phyloP scores from a whole-genome alignment of 2,329 filamentous ascomycete genomes.

The Fusarium mangiferae region DNA sequence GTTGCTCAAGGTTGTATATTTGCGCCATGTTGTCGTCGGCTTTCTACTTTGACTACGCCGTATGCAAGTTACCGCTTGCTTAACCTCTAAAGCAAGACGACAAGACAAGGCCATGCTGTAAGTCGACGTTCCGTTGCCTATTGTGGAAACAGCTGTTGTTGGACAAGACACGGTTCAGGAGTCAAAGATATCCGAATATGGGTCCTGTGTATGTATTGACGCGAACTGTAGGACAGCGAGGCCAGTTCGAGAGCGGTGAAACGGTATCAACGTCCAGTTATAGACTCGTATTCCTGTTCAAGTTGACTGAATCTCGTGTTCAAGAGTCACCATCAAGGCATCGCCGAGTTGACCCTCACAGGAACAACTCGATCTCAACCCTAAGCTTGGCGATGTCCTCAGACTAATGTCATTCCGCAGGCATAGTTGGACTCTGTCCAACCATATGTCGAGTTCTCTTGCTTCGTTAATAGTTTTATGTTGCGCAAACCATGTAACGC shows the following conservation, averaged over 20 bases:
- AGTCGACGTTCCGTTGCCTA: not conserved
- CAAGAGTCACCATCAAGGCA: not conserved
- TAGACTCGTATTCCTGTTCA: not conserved
- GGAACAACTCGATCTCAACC: constrained; percentile 13
- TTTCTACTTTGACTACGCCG: not conserved
- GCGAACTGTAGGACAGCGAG: constrained; percentile 12
- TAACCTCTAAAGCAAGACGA: not conserved
- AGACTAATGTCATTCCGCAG: not conserved
- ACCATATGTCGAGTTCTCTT: not conserved
- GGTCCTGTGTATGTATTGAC: constrained; percentile 18
- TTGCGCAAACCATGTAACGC: constrained; percentile 11
- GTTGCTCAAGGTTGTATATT: constrained; percentile 26
- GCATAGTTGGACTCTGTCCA: not conserved
- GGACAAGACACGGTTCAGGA: constrained; percentile 8
- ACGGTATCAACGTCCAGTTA: constrained; percentile 2
- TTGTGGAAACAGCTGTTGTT: constrained; percentile 9
- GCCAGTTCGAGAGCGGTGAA: constrained; percentile 6
- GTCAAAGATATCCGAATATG: not conserved
- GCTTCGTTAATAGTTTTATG: not conserved
- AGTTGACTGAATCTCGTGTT: constrained; percentile 8
- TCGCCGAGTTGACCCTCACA: not conserved
- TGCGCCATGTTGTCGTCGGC: constrained; percentile 23
- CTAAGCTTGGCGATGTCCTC: not conserved
- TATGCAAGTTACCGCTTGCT: constrained; percentile 17
- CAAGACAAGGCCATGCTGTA: not conserved